Evolutionary conservation across 1,139 yeast genomes (phyloP).

Genomic region (Candida dubliniensis): DNA sequence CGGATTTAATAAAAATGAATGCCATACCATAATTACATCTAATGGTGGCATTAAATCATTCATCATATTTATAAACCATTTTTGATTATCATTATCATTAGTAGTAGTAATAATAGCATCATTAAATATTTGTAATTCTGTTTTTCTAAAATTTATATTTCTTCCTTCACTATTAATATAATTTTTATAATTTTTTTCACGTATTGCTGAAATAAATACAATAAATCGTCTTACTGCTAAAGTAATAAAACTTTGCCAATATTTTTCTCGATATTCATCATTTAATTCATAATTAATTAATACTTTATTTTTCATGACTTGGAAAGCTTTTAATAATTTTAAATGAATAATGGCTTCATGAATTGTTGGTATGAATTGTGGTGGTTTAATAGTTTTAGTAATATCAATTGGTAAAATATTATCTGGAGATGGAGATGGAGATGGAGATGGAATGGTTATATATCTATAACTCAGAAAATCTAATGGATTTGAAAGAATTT

Average conservation of each 20-base stretch:
- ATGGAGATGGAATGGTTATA: slow-evolving; percentile 16
- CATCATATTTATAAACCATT: not conserved
- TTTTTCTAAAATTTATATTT: too few species aligned
- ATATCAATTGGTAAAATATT: too few species aligned
- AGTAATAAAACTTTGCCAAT: slow-evolving; percentile 31
- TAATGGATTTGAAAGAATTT: not conserved
- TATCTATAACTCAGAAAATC: not conserved
- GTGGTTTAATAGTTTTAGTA: not conserved
- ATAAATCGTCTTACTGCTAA: slow-evolving; percentile 31
- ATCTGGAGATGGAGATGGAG: too few species aligned
- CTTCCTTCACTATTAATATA: too few species aligned
- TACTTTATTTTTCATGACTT: slow-evolving; percentile 21
- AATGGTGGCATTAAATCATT: slow-evolving; percentile 25
- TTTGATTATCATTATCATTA: too few species aligned
- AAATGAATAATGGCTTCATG: slow-evolving; percentile 24
- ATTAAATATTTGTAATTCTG: too few species aligned
- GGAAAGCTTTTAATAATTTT: slow-evolving; percentile 30
- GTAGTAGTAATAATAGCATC: too few species aligned
- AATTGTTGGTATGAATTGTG: not conserved
- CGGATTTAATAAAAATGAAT: slow-evolving; percentile 21
- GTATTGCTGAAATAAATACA: slow-evolving; percentile 24
- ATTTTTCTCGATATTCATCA: slow-evolving; percentile 13
- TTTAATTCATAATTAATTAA: slow-evolving; percentile 7
- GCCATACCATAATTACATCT: slow-evolving; percentile 44
- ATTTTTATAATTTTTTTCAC: not conserved